phyloP scores from a whole-genome alignment of 2,329 filamentous ascomycete species.

The Cercospora zeae-maydis region DNA sequence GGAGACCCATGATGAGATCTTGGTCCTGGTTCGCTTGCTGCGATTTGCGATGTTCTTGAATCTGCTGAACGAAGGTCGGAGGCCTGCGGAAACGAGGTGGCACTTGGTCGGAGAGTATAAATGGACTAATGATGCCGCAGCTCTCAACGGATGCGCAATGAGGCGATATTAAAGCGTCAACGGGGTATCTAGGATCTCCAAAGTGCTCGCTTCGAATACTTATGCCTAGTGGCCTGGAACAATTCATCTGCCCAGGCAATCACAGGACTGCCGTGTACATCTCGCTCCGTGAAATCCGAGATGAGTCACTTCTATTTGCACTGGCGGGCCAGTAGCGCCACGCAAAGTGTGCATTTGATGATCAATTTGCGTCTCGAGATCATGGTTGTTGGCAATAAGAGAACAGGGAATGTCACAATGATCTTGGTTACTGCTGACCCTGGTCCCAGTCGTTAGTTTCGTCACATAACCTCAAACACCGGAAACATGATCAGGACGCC shows the following conservation, averaged over 20 bases:
- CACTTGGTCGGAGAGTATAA: background rate
- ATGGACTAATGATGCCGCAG: background rate
- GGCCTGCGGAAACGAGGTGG: background rate
- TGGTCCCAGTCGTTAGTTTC: background rate
- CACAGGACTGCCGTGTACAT: background rate
- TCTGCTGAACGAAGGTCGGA: constrained; percentile 1
- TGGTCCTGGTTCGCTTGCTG: background rate
- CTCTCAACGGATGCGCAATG: background rate
- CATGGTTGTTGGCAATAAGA: background rate
- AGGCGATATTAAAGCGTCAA: background rate
- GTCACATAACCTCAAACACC: background rate
- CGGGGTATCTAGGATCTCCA: background rate
- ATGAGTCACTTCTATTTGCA: constrained; percentile 11
- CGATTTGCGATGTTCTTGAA: background rate
- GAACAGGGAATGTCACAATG: background rate
- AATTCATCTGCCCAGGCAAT: background rate
- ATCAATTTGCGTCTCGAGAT: background rate
- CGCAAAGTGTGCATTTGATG: background rate
- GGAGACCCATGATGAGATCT: constrained; percentile 8
- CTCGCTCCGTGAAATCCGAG: constrained; percentile 1
- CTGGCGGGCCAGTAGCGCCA: background rate
- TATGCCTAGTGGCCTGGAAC: constrained; percentile 4
- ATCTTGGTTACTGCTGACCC: constrained; percentile 5
- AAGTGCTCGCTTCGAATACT: background rate
- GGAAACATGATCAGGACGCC: background rate